phyloP scores from a whole-genome alignment of 345 rosid species.

The Euphorbia peplus region DNA sequence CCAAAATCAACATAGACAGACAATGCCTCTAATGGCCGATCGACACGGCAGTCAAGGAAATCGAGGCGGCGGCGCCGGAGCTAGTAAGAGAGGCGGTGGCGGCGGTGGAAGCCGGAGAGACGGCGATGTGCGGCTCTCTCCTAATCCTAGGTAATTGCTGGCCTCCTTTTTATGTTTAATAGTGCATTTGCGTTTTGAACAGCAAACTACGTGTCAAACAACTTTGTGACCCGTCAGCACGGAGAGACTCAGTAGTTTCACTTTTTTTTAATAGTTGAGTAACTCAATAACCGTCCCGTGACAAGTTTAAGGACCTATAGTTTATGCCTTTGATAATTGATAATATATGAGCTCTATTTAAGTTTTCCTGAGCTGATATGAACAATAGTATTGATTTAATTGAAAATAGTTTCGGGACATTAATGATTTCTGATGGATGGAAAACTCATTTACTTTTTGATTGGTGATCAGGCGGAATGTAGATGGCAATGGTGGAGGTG shows the following conservation, averaged over 20 bases:
- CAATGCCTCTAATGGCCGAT: too few relatives aligned
- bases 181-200: too few relatives aligned
- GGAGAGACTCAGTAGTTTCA: too few relatives aligned
- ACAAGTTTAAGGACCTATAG: too few relatives aligned
- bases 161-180: background rate
- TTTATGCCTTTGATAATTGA: background rate
- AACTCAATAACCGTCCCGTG: too few relatives aligned
- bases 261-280: too few relatives aligned
- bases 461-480: slow-evolving; percentile 54
- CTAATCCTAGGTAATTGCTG: slow-evolving; percentile 60
- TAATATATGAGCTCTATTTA: background rate
- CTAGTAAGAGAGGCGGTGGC: slow-evolving; percentile 44
- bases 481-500: slow-evolving; percentile 82
- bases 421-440: background rate
- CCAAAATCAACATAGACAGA: too few relatives aligned
- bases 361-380: background rate
- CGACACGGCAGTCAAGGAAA: too few relatives aligned
- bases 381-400: background rate
- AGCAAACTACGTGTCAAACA: too few relatives aligned
- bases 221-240: too few relatives aligned
- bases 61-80: slow-evolving; percentile 55
- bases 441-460: slow-evolving; percentile 14
- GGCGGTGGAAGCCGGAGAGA: slow-evolving; percentile 78
- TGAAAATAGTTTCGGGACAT: background rate
- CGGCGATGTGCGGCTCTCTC: slow-evolving; percentile 80